Evolutionary conservation across 495 filamentous ascomycete species (phyloP).

Genomic region (Neurospora sp.): DNA sequence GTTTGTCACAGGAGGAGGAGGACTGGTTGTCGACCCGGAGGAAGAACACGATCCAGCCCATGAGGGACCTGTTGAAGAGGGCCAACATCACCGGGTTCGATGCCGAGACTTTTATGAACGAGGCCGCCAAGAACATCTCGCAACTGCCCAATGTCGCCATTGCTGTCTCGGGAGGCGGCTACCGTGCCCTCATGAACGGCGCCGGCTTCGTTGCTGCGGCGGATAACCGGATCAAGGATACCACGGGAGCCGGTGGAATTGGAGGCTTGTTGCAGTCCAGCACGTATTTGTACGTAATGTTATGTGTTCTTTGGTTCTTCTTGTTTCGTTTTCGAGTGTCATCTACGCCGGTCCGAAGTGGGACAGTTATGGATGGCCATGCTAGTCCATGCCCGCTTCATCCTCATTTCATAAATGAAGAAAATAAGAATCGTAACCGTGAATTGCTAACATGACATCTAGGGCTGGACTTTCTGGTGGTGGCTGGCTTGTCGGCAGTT

Average conservation of each 20-base stretch:
- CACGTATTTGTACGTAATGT: slow-evolving; percentile 52
- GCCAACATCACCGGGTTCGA: slow-evolving; percentile 71
- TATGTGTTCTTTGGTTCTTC: neutral
- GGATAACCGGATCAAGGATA: slow-evolving; percentile 60
- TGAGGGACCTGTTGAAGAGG: slow-evolving; percentile 62
- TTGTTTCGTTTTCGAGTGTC: neutral
- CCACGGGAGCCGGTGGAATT: slow-evolving; percentile 57
- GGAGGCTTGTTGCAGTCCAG: slow-evolving; percentile 77
- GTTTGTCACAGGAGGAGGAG: slow-evolving; percentile 56
- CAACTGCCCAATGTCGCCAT: slow-evolving; percentile 57
- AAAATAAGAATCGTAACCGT: neutral
- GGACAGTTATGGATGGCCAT: neutral
- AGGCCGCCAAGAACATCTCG: slow-evolving; percentile 45
- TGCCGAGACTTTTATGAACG: slow-evolving; percentile 54
- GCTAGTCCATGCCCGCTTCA: neutral
- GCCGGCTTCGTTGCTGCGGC: slow-evolving; percentile 82
- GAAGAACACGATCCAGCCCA: slow-evolving; percentile 48
- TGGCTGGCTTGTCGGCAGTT: slow-evolving; percentile 75
- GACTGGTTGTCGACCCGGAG: slow-evolving; percentile 51
- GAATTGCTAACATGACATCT: slow-evolving; percentile 1
- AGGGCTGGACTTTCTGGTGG: slow-evolving; percentile 73
- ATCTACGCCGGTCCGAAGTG: neutral
- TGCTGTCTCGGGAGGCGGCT: slow-evolving; percentile 61
- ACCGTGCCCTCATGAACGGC: slow-evolving; percentile 78
- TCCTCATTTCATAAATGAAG: neutral